Evolutionary conservation across 1,139 yeast species (phyloP).

Genomic region (Hemisphaericaspora xylofermentans): DNA sequence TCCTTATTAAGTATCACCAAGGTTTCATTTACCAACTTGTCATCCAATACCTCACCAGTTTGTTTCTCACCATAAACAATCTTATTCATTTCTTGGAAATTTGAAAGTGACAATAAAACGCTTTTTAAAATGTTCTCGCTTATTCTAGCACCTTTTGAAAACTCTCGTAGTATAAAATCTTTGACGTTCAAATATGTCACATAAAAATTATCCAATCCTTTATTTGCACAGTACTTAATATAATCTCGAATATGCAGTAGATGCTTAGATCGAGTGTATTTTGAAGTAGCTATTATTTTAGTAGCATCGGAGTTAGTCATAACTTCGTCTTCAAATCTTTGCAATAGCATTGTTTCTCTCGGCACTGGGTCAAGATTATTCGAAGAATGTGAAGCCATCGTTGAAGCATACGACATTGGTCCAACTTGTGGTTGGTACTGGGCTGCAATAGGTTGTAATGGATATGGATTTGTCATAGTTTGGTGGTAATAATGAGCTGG

Average conservation of each 20-base stretch:
- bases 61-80: slow-evolving; percentile 12
- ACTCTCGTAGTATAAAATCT: slow-evolving; percentile 9
- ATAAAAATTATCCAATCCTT: slow-evolving; percentile 11
- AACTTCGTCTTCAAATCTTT: slow-evolving; percentile 12
- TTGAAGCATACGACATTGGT: neutral
- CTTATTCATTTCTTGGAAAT: slow-evolving; percentile 12
- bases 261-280: slow-evolving; percentile 11
- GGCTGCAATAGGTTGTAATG: neutral
- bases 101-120: slow-evolving; percentile 11
- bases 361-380: slow-evolving; percentile 1
- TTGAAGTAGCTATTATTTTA: slow-evolving; percentile 5
- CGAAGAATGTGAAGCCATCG: neutral
- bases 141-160: slow-evolving; percentile 8
- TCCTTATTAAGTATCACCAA: neutral
- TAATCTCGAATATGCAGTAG: slow-evolving; percentile 12
- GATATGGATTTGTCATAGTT: neutral
- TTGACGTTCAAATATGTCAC: slow-evolving; percentile 10
- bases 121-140: slow-evolving; percentile 12
- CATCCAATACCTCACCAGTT: slow-evolving; percentile 10
- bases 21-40: slow-evolving; percentile 10
- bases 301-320: slow-evolving; percentile 9
- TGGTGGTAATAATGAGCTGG: neutral
- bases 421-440: neutral
- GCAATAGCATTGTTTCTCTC: slow-evolving; percentile 3
- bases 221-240: slow-evolving; percentile 12